These are phyloP conservation scores for Perkinsus olseni DNA, from an alignment of 169 alveolate species.

Conservation along the genomic window DNA sequence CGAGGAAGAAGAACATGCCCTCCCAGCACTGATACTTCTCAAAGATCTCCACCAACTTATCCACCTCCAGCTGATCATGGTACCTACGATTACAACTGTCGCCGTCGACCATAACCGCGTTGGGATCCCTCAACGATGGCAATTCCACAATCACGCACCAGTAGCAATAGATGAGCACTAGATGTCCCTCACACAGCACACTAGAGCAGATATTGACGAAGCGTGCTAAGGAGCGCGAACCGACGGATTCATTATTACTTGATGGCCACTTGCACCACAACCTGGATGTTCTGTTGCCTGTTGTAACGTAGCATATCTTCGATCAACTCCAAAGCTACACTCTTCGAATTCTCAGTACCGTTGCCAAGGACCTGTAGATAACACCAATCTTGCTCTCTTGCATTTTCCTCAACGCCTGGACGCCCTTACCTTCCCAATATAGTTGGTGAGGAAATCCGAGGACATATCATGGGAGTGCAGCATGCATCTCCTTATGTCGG, in stretches of 20 bases:
- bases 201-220: no score
- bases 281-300: slow-evolving; percentile 56
- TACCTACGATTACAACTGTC: no score
- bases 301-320: slow-evolving; percentile 72
- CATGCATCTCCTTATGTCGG: slow-evolving; percentile 78
- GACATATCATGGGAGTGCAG: slow-evolving; percentile 11
- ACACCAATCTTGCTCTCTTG: not conserved
- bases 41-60: slow-evolving; percentile 74
- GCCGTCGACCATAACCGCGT: no score
- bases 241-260: no score
- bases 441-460: slow-evolving; percentile 32
- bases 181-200: no score
- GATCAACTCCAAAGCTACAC: slow-evolving; percentile 46
- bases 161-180: no score
- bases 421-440: not conserved
- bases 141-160: no score
- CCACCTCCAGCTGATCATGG: slow-evolving; percentile 74
- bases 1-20: slow-evolving; percentile 71
- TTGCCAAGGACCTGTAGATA: not conserved
- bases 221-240: no score
- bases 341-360: slow-evolving; percentile 34
- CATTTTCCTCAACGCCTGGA: not conserved
- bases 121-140: no score
- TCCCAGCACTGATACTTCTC: slow-evolving; percentile 51
- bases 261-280: slow-evolving; percentile 75